Conservation (phyloP, 2,329 filamentous ascomycete species). For the Cladosporium colombiae region DNA sequence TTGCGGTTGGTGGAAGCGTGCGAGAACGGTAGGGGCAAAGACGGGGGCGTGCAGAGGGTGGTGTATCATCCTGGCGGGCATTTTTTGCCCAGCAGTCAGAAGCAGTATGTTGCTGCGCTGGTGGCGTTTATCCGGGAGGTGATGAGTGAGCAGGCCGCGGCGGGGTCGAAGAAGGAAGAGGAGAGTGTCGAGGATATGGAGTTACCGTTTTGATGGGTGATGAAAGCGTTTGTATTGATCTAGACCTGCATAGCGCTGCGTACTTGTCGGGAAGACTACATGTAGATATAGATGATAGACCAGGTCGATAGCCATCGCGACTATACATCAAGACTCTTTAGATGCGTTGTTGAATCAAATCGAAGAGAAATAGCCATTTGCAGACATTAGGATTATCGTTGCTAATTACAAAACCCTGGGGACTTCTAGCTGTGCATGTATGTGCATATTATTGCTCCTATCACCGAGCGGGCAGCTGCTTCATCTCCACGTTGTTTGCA, state of each 20-base stretch:
- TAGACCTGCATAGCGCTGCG: background rate
- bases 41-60: constrained; percentile 44
- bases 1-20: constrained; percentile 67
- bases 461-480: constrained; percentile 42
- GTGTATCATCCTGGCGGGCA: constrained; percentile 85
- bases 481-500: constrained; percentile 68
- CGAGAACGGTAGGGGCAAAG: constrained; percentile 47
- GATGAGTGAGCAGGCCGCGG: constrained; percentile 43
- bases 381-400: constrained; percentile 18
- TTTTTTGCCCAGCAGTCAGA: constrained; percentile 76
- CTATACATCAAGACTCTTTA: background rate
- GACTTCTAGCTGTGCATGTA: background rate
- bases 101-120: constrained; percentile 76
- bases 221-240: background rate
- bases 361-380: background rate
- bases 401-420: background rate
- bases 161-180: constrained; percentile 44
- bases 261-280: background rate
- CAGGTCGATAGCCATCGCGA: background rate
- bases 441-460: background rate
- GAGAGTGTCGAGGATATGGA: constrained; percentile 69
- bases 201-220: constrained; percentile 56
- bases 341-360: background rate
- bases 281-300: background rate
- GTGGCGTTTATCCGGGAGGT: constrained; percentile 67